Base-by-base conservation (phyloP, 306 rosid species). In the Cicer pinnatifidum region DNA sequence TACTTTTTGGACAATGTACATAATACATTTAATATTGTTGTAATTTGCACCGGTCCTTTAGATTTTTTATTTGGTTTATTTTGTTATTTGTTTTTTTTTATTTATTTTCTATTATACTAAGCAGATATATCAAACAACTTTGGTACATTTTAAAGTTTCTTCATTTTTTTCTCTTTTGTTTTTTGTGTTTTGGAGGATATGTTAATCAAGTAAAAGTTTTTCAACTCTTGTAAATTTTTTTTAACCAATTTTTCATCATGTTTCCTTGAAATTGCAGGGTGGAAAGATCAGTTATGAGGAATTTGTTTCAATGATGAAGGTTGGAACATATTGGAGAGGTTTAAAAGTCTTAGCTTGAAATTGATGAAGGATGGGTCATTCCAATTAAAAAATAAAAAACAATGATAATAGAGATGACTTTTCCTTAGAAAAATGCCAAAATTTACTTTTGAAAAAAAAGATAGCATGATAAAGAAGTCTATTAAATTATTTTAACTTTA, bases 261-360 rank as follows among this genome's bases (percentile, higher is more conserved):
- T 48, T 6, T 59, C 56, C 58, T 13, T 67, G 57, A 78, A 73
- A 68, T 62, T 83, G 81, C 87, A 94, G 96, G 99, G 89, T 66
- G 99, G 92, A 72, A 85, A 57, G 73, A 94, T 94, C 81, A 94
- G 99, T 84, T 91, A 83, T 4, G 96, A 90, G 23, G 99, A 94
- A 62, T 94, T 94, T 43, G 80, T 91, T 1, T 19, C 92, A 7
- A 94, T 94, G 99, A 94, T 94, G 97, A 94, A 91, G 88, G 92
- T 96, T 0, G 99, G 97, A 10, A 94, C 97, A 40, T 96, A 94
- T 80, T 94, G 99, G 99, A 87, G 99, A 88, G 96, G 86, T 94
- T 94, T 77, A 90, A 82, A 2, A 91, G 76, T 82, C 88, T 94
- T 23, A 94, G 97, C 74, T 71, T 87, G 77, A 87, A 65, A 52